phyloP scores from a whole-genome alignment of 2,329 filamentous ascomycete species.

The Pseudopithomyces maydicus region DNA sequence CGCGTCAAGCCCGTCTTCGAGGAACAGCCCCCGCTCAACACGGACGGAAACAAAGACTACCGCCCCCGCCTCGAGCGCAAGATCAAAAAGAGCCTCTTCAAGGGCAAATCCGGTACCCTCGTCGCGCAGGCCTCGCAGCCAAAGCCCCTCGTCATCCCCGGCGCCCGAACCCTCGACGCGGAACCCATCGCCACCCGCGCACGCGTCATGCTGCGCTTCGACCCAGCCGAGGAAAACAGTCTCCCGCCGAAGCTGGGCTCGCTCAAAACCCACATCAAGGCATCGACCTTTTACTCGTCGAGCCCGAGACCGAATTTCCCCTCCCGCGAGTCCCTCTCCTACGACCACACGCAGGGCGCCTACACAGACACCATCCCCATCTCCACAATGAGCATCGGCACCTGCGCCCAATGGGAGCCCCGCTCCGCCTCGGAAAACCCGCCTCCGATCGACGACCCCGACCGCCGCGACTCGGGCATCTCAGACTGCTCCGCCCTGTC shows the following conservation, averaged over 20 bases:
- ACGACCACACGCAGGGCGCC: constrained; percentile 56
- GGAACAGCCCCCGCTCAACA: constrained; percentile 64
- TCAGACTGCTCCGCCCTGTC: constrained; percentile 41
- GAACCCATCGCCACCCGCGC: constrained; percentile 58
- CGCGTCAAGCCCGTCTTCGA: constrained; percentile 64
- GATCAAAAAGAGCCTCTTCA: constrained; percentile 64
- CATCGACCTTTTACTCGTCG: constrained; percentile 62
- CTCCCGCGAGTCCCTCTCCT: constrained; percentile 46
- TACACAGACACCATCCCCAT: constrained; percentile 60
- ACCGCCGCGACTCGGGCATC: constrained; percentile 50
- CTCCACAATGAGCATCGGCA: constrained; percentile 59
- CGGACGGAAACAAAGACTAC: constrained; percentile 56
- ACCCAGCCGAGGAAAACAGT: constrained; percentile 57
- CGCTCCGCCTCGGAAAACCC: constrained; percentile 47
- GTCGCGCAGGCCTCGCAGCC: constrained; percentile 64
- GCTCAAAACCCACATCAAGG: constrained; percentile 60
- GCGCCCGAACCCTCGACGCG: constrained; percentile 43
- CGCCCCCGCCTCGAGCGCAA: constrained; percentile 62
- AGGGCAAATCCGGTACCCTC: constrained; percentile 63
- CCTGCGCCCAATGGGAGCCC: constrained; percentile 61
- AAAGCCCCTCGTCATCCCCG: constrained; percentile 57
- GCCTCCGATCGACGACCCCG: constrained; percentile 17
- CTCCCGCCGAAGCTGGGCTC: constrained; percentile 59
- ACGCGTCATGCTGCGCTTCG: constrained; percentile 64
- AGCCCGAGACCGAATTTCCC: constrained; percentile 58